Percentiles rank a stretch among this genome's conserved stretches.
Conservation (phyloP, 2,329 filamentous ascomycete genomes). For the Claviceps quebecensis region DNA sequence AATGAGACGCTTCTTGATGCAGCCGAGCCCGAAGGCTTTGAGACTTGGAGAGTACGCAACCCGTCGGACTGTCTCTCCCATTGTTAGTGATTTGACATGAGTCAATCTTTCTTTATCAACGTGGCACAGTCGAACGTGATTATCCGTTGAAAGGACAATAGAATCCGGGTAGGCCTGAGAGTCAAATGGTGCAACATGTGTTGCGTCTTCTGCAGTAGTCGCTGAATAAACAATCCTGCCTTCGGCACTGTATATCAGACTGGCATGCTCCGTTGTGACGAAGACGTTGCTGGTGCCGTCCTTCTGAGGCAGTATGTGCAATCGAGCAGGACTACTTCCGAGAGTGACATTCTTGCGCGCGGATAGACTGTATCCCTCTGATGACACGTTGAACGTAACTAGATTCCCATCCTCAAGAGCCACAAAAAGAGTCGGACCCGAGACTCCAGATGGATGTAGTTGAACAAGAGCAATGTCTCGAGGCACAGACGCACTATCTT, state of each 20-base stretch:
- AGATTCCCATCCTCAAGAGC: conserved; percentile 89
- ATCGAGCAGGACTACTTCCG: conserved; percentile 69
- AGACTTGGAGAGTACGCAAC: conserved; percentile 72
- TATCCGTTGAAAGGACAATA: conserved; percentile 65
- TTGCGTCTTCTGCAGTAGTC: conserved; percentile 77
- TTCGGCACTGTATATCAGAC: conserved; percentile 80
- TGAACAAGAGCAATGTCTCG: conserved; percentile 69
- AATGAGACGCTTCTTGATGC: conserved; percentile 59
- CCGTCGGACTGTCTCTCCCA: conserved; percentile 72
- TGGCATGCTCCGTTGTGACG: conserved; percentile 86
- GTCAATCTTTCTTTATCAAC: conserved; percentile 79
- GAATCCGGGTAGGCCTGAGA: conserved; percentile 66
- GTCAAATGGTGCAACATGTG: conserved; percentile 71
- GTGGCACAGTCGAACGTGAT: conserved; percentile 62
- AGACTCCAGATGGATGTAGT: conserved; percentile 46
- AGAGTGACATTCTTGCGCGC: conserved; percentile 70
- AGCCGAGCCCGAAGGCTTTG: conserved; percentile 75
- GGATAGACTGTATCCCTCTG: conserved; percentile 46
- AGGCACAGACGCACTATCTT: conserved; percentile 64
- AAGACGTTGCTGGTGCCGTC: conserved; percentile 67
- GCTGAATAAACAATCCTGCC: conserved; percentile 85
- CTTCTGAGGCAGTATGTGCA: conserved; percentile 61
- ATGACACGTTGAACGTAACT: conserved; percentile 63
- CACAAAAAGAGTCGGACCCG: conserved; percentile 65
- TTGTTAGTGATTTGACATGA: conserved; percentile 66